Evolutionary conservation across 2,329 filamentous ascomycete genomes (phyloP).

Genomic region (Cladosporium phlei): DNA sequence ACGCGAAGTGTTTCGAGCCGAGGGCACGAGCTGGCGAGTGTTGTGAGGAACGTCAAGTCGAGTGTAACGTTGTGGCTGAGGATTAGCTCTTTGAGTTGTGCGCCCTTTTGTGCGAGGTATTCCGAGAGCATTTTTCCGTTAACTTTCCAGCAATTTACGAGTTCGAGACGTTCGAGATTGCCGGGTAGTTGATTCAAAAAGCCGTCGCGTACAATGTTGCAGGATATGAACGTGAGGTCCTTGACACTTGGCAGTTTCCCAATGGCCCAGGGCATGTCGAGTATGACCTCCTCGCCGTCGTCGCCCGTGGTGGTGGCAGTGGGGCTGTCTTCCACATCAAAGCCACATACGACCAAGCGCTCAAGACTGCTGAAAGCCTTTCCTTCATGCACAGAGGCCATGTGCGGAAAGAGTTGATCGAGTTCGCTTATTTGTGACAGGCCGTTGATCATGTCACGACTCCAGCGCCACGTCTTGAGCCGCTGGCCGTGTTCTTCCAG

Average conservation of each 20-base stretch:
- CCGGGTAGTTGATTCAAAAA: constrained; percentile 66
- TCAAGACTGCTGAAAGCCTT: constrained; percentile 51
- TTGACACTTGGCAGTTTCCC: constrained; percentile 59
- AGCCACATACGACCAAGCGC: constrained; percentile 52
- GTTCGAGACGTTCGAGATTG: constrained; percentile 61
- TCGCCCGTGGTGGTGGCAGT: constrained; percentile 14
- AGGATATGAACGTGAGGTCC: constrained; percentile 69
- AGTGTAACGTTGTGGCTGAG: constrained; percentile 77
- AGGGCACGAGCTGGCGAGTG: constrained; percentile 64
- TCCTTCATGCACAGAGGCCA: constrained; percentile 34
- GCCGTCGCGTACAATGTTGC: constrained; percentile 62
- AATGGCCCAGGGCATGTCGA: constrained; percentile 46
- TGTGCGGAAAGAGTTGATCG: constrained; percentile 26
- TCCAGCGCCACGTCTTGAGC: constrained; percentile 55
- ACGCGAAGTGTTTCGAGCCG: constrained; percentile 65
- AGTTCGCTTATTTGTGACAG: constrained; percentile 21
- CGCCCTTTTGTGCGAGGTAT: constrained; percentile 65
- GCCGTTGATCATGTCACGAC: constrained; percentile 28
- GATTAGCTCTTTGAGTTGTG: constrained; percentile 60
- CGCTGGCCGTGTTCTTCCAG: constrained; percentile 48
- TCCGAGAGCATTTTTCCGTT: constrained; percentile 59
- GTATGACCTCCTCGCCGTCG: constrained; percentile 40
- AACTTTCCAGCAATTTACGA: constrained; percentile 75
- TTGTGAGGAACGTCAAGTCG: constrained; percentile 67
- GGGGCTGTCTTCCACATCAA: constrained; percentile 26